phyloP scores from a whole-genome alignment of 2,329 filamentous ascomycete genomes.

The Colletotrichum sp. region DNA sequence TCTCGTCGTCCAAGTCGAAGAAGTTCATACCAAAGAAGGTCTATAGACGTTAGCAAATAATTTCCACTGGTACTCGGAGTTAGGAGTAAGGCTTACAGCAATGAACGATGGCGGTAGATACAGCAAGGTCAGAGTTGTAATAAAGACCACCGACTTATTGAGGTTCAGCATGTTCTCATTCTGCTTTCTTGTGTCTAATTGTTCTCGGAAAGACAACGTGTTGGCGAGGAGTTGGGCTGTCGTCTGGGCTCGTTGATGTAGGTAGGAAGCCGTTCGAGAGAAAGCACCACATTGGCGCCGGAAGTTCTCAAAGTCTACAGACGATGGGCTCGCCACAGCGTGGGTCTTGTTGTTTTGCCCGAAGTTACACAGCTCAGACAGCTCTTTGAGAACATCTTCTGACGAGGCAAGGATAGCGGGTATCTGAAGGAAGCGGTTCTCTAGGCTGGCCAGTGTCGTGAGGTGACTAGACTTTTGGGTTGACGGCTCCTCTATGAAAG shows the following conservation, averaged over 20 bases:
- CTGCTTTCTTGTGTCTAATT: conserved; percentile 33
- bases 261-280: conserved; percentile 24
- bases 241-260: conserved; percentile 27
- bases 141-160: conserved; percentile 36
- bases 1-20: conserved; percentile 35
- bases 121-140: conserved; percentile 32
- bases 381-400: conserved; percentile 7
- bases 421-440: not conserved
- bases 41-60: conserved; percentile 7
- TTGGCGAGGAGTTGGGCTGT: conserved; percentile 30
- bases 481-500: not conserved
- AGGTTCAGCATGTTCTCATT: conserved; percentile 33
- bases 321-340: rapidly evolving
- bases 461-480: not conserved
- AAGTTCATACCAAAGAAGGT: conserved; percentile 47
- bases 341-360: not conserved
- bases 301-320: conserved; percentile 12
- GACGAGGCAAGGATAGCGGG: not conserved
- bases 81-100: conserved; percentile 29
- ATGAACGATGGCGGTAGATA: conserved; percentile 40
- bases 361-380: not conserved
- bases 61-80: not conserved
- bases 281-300: conserved; percentile 21
- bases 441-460: not conserved
- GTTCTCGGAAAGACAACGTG: conserved; percentile 32